Percentiles rank a stretch among this genome's conserved stretches.
Conservation (phyloP, 228 moss, liverwort and hornwort genomes). For the Sphagnum magellanicum region DNA sequence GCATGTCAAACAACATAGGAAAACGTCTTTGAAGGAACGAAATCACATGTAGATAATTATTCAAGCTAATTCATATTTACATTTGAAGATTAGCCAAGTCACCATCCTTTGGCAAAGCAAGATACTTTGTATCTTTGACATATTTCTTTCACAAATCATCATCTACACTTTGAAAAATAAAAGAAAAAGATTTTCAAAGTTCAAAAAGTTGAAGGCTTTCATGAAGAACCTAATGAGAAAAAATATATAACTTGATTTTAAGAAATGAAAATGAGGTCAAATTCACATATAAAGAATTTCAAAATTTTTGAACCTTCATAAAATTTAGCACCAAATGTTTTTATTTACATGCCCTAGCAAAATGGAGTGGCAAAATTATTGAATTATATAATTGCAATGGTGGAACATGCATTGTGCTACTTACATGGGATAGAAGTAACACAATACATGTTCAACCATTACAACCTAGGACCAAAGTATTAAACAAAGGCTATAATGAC, state of each 20-base stretch:
- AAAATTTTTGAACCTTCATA: neutral
- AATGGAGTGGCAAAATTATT: conserved; percentile 5
- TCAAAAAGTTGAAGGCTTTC: neutral
- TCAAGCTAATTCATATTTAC: no score
- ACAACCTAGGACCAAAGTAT: neutral
- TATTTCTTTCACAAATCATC: no score
- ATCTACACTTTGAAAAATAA: no score
- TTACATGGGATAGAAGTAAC: neutral
- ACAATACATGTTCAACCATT: neutral
- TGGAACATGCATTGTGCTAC: no score
- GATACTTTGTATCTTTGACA: neutral
- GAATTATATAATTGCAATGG: neutral
- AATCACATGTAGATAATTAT: neutral
- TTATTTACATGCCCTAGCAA: neutral
- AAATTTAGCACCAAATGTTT: conserved; percentile 4
- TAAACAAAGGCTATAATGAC: neutral
- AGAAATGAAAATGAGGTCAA: neutral
- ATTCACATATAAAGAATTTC: conserved; percentile 1
- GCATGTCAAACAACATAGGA: neutral
- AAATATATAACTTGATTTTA: neutral
- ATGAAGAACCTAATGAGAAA: conserved; percentile 1
- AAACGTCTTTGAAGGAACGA: no score
- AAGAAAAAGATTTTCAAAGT: no score
- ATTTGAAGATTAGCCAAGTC: no score
- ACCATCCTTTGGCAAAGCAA: neutral